Percentiles rank a stretch among this genome's conserved stretches.
phyloP scores from a whole-genome alignment of 2,329 filamentous ascomycete species.

The Volutella citrinella region DNA sequence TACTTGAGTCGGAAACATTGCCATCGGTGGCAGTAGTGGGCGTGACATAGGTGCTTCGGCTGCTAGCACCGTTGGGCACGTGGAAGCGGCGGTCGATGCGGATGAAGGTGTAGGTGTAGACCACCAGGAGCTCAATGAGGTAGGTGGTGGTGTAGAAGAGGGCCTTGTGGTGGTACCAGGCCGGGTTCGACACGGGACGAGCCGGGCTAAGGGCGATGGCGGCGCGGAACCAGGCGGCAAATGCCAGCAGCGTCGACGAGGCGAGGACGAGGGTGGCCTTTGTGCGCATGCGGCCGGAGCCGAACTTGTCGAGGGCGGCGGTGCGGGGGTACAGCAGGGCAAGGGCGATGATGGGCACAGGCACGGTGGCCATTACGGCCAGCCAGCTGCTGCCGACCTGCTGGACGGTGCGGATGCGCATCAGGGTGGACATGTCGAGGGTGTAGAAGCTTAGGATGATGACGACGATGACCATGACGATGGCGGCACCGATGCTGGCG shows the following conservation, averaged over 20 bases:
- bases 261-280: slow-evolving; percentile 62
- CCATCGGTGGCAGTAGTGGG: too few species aligned
- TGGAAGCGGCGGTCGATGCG: slow-evolving; percentile 73
- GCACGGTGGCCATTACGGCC: slow-evolving; percentile 50
- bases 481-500: slow-evolving; percentile 53
- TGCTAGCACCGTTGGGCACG: slow-evolving; percentile 64
- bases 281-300: slow-evolving; percentile 59
- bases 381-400: slow-evolving; percentile 64
- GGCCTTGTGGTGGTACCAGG: slow-evolving; percentile 67
- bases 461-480: slow-evolving; percentile 63
- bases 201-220: slow-evolving; percentile 53
- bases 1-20: too few species aligned
- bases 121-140: slow-evolving; percentile 65
- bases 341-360: slow-evolving; percentile 51
- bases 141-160: slow-evolving; percentile 79
- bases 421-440: slow-evolving; percentile 44
- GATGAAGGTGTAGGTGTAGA: slow-evolving; percentile 60
- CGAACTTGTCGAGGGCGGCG: slow-evolving; percentile 44
- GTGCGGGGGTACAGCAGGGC: slow-evolving; percentile 48
- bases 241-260: slow-evolving; percentile 54
- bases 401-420: slow-evolving; percentile 59
- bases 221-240: slow-evolving; percentile 67
- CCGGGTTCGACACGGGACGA: slow-evolving; percentile 46
- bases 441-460: slow-evolving; percentile 66
- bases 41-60: too few species aligned